These are phyloP conservation scores for Hylodesmum podocarpum DNA, from an alignment of 306 rosid genomes.

Conservation along the genomic window DNA sequence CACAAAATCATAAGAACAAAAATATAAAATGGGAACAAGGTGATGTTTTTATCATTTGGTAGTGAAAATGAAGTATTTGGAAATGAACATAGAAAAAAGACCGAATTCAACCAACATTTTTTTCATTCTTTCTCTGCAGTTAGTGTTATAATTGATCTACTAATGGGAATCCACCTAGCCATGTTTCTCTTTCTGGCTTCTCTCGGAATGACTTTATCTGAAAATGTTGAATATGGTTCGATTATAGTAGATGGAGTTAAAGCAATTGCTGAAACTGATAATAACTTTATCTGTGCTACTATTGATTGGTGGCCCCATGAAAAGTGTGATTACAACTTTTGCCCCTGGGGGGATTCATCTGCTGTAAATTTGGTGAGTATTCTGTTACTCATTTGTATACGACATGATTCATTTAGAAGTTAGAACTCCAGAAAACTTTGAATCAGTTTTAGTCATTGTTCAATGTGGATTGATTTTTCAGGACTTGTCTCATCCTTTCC, in stretches of 20 bases:
- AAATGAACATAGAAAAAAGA: not conserved
- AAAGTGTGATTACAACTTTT: constrained; percentile 79
- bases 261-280: constrained; percentile 60
- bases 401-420: constrained; percentile 1
- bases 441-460: constrained; percentile 22
- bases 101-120: not conserved
- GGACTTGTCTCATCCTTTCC: constrained; percentile 83
- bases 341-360: constrained; percentile 90
- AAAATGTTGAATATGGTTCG: constrained; percentile 42
- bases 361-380: constrained; percentile 63
- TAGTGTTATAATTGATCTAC: constrained; percentile 27
- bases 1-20: not conserved
- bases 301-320: constrained; percentile 98
- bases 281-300: constrained; percentile 87
- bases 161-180: constrained; percentile 57
- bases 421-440: constrained; percentile 12
- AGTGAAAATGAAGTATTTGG: not conserved
- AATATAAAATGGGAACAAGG: not conserved
- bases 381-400: constrained; percentile 1
- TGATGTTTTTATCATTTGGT: not conserved
- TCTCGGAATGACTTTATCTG: constrained; percentile 49
- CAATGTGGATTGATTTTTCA: constrained; percentile 50
- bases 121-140: constrained; percentile 33
- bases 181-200: constrained; percentile 54
- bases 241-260: constrained; percentile 58